These are phyloP conservation scores for Scleromitrula shiraiana DNA, from an alignment of 2,329 filamentous ascomycete species.

Conservation along the genomic window DNA sequence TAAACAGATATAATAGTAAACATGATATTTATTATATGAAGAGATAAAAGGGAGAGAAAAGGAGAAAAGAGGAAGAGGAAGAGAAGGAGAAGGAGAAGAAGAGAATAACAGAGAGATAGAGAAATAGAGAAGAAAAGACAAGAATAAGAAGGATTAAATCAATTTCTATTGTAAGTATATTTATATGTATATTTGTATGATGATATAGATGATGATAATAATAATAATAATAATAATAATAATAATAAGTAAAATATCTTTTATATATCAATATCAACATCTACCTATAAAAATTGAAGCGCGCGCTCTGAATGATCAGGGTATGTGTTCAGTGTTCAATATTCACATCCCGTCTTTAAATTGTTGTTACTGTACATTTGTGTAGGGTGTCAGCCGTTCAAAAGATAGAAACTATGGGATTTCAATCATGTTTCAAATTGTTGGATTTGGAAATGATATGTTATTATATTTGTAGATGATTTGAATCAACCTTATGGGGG, in stretches of 20 bases:
- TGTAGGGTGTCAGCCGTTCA: neutral
- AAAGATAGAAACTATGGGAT: neutral
- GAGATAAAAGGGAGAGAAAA: neutral
- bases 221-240: too few relatives aligned
- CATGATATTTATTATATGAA: conserved; percentile 11
- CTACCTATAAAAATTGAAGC: neutral
- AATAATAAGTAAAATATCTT: too few relatives aligned
- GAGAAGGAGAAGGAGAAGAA: neutral
- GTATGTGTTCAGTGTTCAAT: too few relatives aligned
- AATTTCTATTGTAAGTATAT: neutral
- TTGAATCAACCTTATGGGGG: too few relatives aligned
- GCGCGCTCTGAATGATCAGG: too few relatives aligned
- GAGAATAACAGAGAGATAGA: neutral
- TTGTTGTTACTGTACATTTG: too few relatives aligned
- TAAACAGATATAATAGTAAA: too few relatives aligned
- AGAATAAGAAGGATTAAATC: neutral
- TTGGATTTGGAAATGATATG: too few relatives aligned
- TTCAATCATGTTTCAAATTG: neutral
- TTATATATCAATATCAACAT: neutral
- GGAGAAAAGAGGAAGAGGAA: neutral
- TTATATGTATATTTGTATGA: neutral
- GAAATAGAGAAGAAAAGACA: neutral
- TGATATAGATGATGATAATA: neutral
- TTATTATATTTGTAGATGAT: too few relatives aligned
- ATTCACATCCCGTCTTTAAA: too few relatives aligned